Conservation (phyloP, 2,329 filamentous ascomycete genomes). For the Volutella citrinella region DNA sequence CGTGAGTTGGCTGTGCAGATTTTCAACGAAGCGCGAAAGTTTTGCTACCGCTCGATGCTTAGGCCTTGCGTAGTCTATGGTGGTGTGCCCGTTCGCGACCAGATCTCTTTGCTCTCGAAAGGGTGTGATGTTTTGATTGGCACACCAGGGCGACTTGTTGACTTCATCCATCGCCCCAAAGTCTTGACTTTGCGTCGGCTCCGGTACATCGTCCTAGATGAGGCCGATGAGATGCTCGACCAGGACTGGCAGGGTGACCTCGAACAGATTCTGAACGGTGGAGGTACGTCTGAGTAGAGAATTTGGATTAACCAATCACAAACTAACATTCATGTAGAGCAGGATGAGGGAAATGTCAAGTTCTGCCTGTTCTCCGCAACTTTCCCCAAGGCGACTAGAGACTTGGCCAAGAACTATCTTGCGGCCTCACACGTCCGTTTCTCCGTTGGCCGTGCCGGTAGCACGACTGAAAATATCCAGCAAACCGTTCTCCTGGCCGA, state of each 20-base stretch:
- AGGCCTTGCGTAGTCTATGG: conserved; percentile 89
- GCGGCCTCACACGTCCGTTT: conserved; percentile 73
- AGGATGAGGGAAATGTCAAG: conserved; percentile 67
- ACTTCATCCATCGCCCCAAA: conserved; percentile 73
- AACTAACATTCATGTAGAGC: conserved; percentile 48
- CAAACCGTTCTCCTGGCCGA: conserved; percentile 73
- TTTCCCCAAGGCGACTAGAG: conserved; percentile 76
- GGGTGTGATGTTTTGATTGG: conserved; percentile 89
- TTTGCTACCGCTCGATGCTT: conserved; percentile 93
- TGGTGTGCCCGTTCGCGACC: conserved; percentile 68
- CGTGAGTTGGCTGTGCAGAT: conserved; percentile 92
- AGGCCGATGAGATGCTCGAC: conserved; percentile 89
- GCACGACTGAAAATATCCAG: conserved; percentile 76
- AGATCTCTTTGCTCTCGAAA: conserved; percentile 69
- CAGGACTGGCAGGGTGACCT: conserved; percentile 77
- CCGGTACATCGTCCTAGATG: conserved; percentile 81
- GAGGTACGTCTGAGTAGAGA: conserved; percentile 57
- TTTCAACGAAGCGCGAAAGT: conserved; percentile 87
- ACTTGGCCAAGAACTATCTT: conserved; percentile 75
- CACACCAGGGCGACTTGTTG: conserved; percentile 80
- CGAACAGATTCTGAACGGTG: conserved; percentile 71
- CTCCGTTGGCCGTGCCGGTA: conserved; percentile 82
- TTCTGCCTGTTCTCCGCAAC: conserved; percentile 93
- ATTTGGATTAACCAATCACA: conserved; percentile 8
- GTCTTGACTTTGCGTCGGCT: conserved; percentile 72